Evolutionary conservation across 2,329 filamentous ascomycete genomes (phyloP).

Genomic region (Trichoderma sp.): DNA sequence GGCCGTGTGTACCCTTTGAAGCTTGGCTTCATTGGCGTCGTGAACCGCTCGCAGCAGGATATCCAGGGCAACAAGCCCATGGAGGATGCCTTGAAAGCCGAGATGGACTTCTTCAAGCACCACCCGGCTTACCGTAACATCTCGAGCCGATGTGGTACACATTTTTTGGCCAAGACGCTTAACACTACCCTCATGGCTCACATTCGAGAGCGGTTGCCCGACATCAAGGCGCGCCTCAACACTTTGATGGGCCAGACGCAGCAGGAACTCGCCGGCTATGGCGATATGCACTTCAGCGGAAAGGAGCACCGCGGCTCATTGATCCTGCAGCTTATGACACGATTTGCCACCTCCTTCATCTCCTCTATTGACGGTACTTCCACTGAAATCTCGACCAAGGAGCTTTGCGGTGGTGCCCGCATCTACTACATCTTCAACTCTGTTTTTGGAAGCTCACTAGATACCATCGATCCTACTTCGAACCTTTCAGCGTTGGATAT

Average conservation of each 20-base stretch:
- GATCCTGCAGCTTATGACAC: slow-evolving; percentile 95
- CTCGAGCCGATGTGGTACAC: slow-evolving; percentile 86
- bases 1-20: slow-evolving; percentile 95
- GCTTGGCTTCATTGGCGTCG: slow-evolving; percentile 94
- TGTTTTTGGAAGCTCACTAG: slow-evolving; percentile 93
- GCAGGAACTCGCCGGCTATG: slow-evolving; percentile 95
- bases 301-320: slow-evolving; percentile 95
- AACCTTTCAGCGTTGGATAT: slow-evolving; percentile 95
- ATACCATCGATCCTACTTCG: slow-evolving; percentile 92
- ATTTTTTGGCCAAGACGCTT: slow-evolving; percentile 88
- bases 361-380: slow-evolving; percentile 98
- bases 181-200: slow-evolving; percentile 95
- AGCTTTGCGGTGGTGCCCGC: slow-evolving; percentile 87
- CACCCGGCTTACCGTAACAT: slow-evolving; percentile 98
- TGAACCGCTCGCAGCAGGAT: slow-evolving; percentile 97
- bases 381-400: slow-evolving; percentile 97
- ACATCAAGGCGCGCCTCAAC: slow-evolving; percentile 97
- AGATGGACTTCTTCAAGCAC: slow-evolving; percentile 93
- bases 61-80: slow-evolving; percentile 96
- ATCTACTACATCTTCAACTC: slow-evolving; percentile 99
- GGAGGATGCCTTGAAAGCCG: slow-evolving; percentile 82
- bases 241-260: slow-evolving; percentile 99
- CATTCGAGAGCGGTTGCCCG: slow-evolving; percentile 90
- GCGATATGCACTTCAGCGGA: slow-evolving; percentile 94
- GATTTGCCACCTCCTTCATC: slow-evolving; percentile 96